Evolutionary conservation across 306 rosid species (phyloP).

Genomic region (Trichosanthes cucumerina): DNA sequence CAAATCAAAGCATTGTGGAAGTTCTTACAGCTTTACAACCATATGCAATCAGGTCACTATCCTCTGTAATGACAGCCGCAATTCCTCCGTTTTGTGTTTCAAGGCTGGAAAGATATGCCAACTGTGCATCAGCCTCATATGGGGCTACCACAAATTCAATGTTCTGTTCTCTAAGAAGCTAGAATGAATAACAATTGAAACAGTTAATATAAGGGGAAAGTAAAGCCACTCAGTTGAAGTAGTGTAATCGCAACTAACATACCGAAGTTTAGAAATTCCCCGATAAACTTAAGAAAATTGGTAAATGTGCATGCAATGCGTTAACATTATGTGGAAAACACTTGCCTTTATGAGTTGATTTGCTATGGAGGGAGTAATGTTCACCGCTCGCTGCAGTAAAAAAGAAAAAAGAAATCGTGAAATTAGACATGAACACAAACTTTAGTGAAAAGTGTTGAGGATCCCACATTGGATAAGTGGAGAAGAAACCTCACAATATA

Average conservation of each 20-base stretch:
- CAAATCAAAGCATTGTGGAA: constrained; percentile 28
- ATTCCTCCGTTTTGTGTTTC: constrained; percentile 56
- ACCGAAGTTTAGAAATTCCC: not conserved
- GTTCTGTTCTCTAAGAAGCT: constrained; percentile 65
- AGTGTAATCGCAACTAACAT: not conserved
- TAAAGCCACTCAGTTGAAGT: not conserved
- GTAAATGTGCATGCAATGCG: not conserved
- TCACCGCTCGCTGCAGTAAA: constrained; percentile 64
- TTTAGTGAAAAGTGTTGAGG: too few relatives aligned
- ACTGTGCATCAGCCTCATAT: constrained; percentile 95
- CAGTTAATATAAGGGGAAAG: not conserved
- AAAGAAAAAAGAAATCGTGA: not conserved
- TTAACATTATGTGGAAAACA: not conserved
- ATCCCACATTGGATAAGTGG: too few relatives aligned
- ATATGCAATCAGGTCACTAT: constrained; percentile 64
- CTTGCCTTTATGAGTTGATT: constrained; percentile 65
- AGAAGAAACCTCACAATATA: too few relatives aligned
- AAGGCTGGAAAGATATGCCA: constrained; percentile 64
- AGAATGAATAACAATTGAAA: constrained; percentile 18
- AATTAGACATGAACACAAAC: not conserved
- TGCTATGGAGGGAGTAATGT: constrained; percentile 67
- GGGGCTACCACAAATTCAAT: constrained; percentile 95
- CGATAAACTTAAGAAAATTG: not conserved
- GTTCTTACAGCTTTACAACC: constrained; percentile 90
- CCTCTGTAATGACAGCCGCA: constrained; percentile 69